Conservation (phyloP, 2,329 filamentous ascomycete genomes). For the Tolypocladium tundrense region DNA sequence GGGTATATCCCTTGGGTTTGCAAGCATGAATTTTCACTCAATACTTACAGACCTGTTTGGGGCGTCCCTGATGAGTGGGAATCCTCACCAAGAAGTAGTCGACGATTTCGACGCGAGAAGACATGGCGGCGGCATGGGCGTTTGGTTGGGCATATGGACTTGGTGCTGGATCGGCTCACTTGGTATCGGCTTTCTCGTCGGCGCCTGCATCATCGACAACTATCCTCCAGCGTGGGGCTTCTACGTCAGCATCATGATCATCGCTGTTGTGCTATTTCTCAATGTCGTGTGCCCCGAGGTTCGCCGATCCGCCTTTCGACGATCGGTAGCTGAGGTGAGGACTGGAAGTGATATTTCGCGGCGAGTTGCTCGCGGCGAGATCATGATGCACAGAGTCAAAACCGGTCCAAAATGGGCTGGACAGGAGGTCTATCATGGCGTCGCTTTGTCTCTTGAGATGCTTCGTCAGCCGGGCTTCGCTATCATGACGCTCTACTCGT, state of each 20-base stretch:
- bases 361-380: conserved; percentile 58
- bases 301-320: conserved; percentile 56
- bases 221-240: conserved; percentile 64
- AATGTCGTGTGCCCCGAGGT: conserved; percentile 66
- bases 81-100: conserved; percentile 63
- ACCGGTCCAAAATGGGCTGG: conserved; percentile 69
- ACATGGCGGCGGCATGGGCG: conserved; percentile 67
- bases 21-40: conserved; percentile 66
- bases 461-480: conserved; percentile 63
- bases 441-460: conserved; percentile 59
- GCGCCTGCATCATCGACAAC: conserved; percentile 56
- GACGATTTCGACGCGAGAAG: conserved; percentile 58
- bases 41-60: conserved; percentile 68
- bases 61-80: conserved; percentile 60
- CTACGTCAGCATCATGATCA: conserved; percentile 59
- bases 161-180: conserved; percentile 69
- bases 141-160: conserved; percentile 72
- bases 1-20: conserved; percentile 61
- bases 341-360: conserved; percentile 40
- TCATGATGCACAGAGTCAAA: conserved; percentile 65
- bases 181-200: conserved; percentile 60
- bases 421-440: conserved; percentile 62
- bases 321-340: conserved; percentile 56
- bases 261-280: conserved; percentile 54
- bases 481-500: conserved; percentile 61